Base-by-base conservation (phyloP, 345 rosid genomes). In the Euphorbia pulcherrima region DNA sequence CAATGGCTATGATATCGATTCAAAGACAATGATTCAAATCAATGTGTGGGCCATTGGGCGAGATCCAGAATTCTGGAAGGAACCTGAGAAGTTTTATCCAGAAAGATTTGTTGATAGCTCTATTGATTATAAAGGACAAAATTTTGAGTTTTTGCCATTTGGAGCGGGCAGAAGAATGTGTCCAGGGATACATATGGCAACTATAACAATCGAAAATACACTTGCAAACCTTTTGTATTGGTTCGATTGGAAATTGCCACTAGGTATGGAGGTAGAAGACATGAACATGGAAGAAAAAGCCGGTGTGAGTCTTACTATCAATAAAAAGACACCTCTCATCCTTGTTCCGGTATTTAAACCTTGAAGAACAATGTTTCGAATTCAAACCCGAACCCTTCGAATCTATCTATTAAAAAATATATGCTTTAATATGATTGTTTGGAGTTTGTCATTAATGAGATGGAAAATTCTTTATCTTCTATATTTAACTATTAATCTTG, bases 151-250 rank as follows among this genome's bases (percentile, higher is more conserved):
- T 26, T 66, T 84, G 64, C 84, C 90, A 17, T 84, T 84, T 28
- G 91, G 91, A 20, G 68, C 79, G 13, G 91, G 89, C 9, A 70
- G 87, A 24, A 79, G 91, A 80, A 62, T 68, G 11, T 87, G 91
- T 65, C 86, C 84, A 0, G 91, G 72, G 2, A 58, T 84, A 5
- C 33, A 79, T 14, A 60, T 85, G 73, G 89, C 78, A 16, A 56
- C 64, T 10, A 48, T 66, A 0, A 77, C 69, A 4, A 69, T 79
- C 20, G 85, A 82, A 30, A 20, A 75, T 24, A 72, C 70, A 37
- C 71, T 80, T 14, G 80, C 82, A 1, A 84, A 84, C 64, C 76
- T 82, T 55, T 71, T 80, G 9, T 77, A 79, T 60, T 69, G 61
- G 68, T 82, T 77, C 17, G 71, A 82, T 64, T 82, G 83, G 85